Evolutionary conservation across 805 yeast genomes (phyloP).

Genomic region (Teunomyces atbi): DNA sequence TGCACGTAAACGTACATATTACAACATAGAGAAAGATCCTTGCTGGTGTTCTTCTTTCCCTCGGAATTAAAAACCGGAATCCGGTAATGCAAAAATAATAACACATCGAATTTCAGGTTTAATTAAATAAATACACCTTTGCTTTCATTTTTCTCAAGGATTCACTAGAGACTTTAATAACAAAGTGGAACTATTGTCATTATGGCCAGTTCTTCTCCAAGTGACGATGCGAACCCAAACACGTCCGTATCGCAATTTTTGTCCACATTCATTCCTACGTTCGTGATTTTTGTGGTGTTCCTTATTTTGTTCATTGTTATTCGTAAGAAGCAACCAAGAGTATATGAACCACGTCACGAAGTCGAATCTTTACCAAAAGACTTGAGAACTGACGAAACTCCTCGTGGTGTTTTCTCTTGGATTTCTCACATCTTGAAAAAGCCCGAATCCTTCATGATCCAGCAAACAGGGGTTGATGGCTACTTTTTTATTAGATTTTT

Average conservation of each 20-base stretch:
- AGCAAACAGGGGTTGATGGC: conserved; percentile 74
- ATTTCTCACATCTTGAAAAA: conserved; percentile 45
- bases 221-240: conserved; percentile 7
- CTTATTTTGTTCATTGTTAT: conserved; percentile 36
- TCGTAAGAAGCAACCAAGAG: conserved; percentile 45
- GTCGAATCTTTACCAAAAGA: conserved; percentile 48
- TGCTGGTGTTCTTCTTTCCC: neutral
- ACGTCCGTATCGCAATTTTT: conserved; percentile 51
- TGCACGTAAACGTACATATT: neutral
- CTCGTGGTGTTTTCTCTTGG: conserved; percentile 55
- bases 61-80: conserved; percentile 1
- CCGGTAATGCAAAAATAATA: neutral
- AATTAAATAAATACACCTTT: neutral
- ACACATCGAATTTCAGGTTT: conserved; percentile 3
- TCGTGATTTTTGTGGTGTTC: conserved; percentile 42
- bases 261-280: conserved; percentile 45
- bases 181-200: neutral
- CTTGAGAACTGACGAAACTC: conserved; percentile 42
- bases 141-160: neutral
- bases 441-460: conserved; percentile 63
- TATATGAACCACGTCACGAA: conserved; percentile 50
- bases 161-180: neutral
- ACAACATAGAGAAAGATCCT: neutral
- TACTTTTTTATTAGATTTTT: conserved; percentile 70
- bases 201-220: conserved; percentile 2